Conservation (phyloP, 108 stramenopile species). For the Pseudonitzschia multiseries region DNA sequence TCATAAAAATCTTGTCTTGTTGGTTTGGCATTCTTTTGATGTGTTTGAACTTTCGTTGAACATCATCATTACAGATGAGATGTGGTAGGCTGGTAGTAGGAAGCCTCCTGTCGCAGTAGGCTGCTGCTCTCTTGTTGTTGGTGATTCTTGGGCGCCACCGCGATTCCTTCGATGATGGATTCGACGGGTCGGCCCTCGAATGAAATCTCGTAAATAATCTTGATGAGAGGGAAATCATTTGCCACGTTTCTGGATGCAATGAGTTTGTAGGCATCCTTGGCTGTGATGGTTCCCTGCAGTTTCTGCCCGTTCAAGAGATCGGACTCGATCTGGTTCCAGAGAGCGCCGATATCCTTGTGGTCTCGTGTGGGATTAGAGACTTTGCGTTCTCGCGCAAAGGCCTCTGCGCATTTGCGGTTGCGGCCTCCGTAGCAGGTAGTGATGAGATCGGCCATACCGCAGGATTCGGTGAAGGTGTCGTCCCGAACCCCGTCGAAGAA, state of each 20-base stretch:
- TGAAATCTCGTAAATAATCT: constrained; percentile 81
- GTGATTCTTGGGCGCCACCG: constrained; percentile 18
- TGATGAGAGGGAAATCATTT: constrained; percentile 84
- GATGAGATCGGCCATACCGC: constrained; percentile 97
- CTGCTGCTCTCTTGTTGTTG: background rate
- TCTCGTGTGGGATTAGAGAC: constrained; percentile 3
- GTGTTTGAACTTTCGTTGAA: background rate
- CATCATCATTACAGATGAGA: constrained; percentile 5
- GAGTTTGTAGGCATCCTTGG: constrained; percentile 77
- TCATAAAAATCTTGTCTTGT: background rate
- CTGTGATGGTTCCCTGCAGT: constrained; percentile 89
- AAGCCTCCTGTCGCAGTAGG: background rate
- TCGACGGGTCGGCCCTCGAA: constrained; percentile 61
- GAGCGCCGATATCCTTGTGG: background rate
- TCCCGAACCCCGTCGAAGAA: constrained; percentile 80
- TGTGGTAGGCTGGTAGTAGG: constrained; percentile 4
- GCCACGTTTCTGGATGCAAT: constrained; percentile 60
- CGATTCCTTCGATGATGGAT: constrained; percentile 68
- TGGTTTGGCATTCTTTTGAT: background rate
- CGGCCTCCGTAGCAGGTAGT: constrained; percentile 97
- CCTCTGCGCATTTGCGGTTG: constrained; percentile 93
- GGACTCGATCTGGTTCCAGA: constrained; percentile 76
- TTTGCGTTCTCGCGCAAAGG: constrained; percentile 63
- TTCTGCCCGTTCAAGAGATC: constrained; percentile 91
- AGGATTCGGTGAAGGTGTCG: constrained; percentile 88